phyloP scores from a whole-genome alignment of 306 rosid genomes.

The Pterocarpus santalinus region DNA sequence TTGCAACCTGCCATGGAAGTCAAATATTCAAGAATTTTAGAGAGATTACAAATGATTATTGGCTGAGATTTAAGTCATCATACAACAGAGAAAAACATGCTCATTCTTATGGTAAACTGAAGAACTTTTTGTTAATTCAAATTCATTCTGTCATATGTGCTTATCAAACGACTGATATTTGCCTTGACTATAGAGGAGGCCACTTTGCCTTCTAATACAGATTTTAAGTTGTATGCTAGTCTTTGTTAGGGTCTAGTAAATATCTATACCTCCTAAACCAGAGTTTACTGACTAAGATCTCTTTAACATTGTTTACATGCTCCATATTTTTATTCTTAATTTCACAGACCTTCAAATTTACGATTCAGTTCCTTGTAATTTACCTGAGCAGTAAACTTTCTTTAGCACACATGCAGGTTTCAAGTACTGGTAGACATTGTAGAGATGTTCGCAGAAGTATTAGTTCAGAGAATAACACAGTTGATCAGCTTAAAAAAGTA shows the following conservation, averaged over 20 bases:
- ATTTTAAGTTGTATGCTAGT: slow-evolving; percentile 29
- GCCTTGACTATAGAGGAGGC: slow-evolving; percentile 28
- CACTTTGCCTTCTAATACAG: slow-evolving; percentile 11
- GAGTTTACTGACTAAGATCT: slow-evolving; percentile 20
- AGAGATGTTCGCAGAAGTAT: slow-evolving; percentile 56
- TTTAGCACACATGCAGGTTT: slow-evolving; percentile 75
- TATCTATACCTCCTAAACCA: slow-evolving; percentile 16
- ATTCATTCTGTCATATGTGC: slow-evolving; percentile 31
- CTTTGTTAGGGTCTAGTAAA: slow-evolving; percentile 27
- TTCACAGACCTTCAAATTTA: slow-evolving; percentile 33
- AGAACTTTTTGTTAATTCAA: slow-evolving; percentile 38
- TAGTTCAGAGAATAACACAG: slow-evolving; percentile 49
- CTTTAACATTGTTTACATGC: slow-evolving; percentile 20
- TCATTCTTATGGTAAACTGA: slow-evolving; percentile 69
- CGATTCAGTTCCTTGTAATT: slow-evolving; percentile 31
- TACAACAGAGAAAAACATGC: slow-evolving; percentile 44
- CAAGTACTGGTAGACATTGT: slow-evolving; percentile 52
- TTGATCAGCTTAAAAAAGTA: slow-evolving; percentile 46
- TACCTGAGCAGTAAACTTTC: slow-evolving; percentile 64
- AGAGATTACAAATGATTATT: slow-evolving; percentile 80
- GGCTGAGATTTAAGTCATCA: slow-evolving; percentile 70
- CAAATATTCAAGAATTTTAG: slow-evolving; percentile 89
- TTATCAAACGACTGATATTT: slow-evolving; percentile 13
- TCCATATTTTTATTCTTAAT: slow-evolving; percentile 38
- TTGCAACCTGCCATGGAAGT: slow-evolving; percentile 88